Evolutionary conservation across 179 eudicot species (phyloP).

Genomic region (Spergularia azorica): DNA sequence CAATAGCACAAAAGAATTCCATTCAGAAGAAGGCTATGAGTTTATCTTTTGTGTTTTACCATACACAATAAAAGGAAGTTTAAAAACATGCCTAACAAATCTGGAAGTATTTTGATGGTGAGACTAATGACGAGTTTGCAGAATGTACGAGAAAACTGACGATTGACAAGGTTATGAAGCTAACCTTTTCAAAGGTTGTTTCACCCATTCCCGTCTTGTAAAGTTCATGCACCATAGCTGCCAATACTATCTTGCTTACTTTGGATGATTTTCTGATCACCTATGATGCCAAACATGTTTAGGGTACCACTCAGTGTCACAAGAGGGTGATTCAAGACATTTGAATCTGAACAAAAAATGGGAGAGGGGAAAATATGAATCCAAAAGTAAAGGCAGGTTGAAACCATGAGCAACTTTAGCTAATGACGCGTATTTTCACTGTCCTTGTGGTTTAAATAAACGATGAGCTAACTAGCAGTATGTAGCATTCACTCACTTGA

Average conservation of each 20-base stretch:
- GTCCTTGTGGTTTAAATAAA: neutral
- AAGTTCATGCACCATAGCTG: constrained; percentile 96
- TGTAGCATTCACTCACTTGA: constrained; percentile 52
- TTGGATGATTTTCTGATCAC: constrained; percentile 75
- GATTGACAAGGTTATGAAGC: constrained; percentile 14
- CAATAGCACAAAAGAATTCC: constrained; percentile 7
- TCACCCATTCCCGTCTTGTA: constrained; percentile 97
- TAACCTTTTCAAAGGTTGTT: constrained; percentile 93
- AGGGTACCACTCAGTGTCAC: neutral
- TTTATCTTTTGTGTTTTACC: too few species aligned
- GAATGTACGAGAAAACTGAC: neutral
- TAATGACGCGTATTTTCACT: neutral
- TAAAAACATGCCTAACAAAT: too few species aligned
- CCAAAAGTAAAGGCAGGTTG: neutral
- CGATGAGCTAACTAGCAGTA: neutral
- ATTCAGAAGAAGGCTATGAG: neutral
- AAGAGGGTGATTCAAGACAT: neutral
- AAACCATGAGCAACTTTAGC: too few species aligned
- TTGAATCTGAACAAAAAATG: neutral
- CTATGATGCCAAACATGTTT: constrained; percentile 36
- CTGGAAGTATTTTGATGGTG: too few species aligned
- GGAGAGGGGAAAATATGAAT: neutral
- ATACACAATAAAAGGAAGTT: too few species aligned
- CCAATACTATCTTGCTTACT: constrained; percentile 82
- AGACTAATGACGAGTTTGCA: neutral